phyloP scores from a whole-genome alignment of 257 asterid species.

The Rhazya stricta region DNA sequence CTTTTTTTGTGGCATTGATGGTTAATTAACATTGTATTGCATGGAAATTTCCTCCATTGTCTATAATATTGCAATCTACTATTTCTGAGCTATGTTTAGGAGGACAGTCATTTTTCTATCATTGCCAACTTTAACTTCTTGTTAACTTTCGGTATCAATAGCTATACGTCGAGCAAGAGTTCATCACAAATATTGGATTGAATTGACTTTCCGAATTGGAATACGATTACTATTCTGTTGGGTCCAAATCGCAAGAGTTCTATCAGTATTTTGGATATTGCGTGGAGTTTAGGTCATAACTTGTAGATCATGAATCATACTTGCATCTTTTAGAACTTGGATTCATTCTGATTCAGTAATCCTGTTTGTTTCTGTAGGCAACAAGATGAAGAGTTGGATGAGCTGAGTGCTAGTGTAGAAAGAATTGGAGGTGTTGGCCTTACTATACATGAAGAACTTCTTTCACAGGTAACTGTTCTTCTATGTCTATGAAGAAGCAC shows the following conservation, averaged over 20 bases:
- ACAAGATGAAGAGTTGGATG: constrained; percentile 34
- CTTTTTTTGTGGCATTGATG: not conserved
- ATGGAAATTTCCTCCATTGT: not conserved
- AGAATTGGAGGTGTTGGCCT: constrained; percentile 96
- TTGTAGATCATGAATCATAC: not conserved
- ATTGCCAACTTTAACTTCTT: not conserved
- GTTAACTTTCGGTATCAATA: not conserved
- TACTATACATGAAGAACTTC: constrained; percentile 95
- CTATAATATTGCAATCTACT: not conserved
- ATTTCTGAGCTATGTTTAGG: not conserved
- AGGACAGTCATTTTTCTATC: not conserved
- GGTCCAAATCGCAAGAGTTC: not conserved
- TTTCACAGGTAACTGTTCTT: constrained; percentile 59
- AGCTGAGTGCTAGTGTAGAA: constrained; percentile 80
- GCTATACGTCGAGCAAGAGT: not conserved
- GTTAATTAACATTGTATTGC: not conserved
- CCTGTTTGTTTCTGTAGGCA: constrained; percentile 7
- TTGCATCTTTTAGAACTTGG: not conserved
- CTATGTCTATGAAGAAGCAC: not conserved
- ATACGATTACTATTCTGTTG: not conserved
- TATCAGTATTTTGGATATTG: not conserved
- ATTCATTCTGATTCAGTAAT: not conserved
- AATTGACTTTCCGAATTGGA: not conserved
- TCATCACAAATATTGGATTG: not conserved
- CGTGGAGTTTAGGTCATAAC: not conserved